Percentiles rank a stretch among this genome's conserved stretches.
phyloP scores from a whole-genome alignment of 2,329 filamentous ascomycete species.

The Xylariaceae sp. region DNA sequence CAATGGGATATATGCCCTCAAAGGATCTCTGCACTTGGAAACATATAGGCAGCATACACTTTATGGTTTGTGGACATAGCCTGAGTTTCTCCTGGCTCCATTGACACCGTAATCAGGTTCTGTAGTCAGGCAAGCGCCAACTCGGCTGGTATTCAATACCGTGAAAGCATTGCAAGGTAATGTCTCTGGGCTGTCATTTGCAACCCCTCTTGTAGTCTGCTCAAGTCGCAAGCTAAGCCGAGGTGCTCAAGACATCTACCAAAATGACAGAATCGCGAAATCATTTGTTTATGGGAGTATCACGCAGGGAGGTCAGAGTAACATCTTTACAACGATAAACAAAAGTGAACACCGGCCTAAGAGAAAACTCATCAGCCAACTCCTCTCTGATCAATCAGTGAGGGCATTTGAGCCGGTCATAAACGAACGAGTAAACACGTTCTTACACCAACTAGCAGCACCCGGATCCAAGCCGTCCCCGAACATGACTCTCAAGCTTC shows the following conservation, averaged over 20 bases:
- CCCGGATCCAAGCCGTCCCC: slow-evolving; percentile 1
- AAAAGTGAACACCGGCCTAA: slow-evolving; percentile 11
- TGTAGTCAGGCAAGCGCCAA: slow-evolving; percentile 14
- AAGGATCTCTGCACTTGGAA: not conserved
- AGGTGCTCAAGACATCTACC: slow-evolving; percentile 12
- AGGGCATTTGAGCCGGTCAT: slow-evolving; percentile 15
- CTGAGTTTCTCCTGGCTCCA: not conserved
- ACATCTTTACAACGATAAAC: slow-evolving; percentile 9
- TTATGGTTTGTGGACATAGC: not conserved
- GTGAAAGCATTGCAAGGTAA: slow-evolving; percentile 11
- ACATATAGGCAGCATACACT: not conserved
- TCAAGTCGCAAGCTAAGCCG: not conserved
- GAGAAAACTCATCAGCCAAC: slow-evolving; percentile 15
- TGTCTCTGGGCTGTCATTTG: not conserved
- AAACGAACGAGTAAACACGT: slow-evolving; percentile 15
- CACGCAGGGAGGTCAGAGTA: slow-evolving; percentile 2
- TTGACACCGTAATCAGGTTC: slow-evolving; percentile 2
- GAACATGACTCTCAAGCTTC: slow-evolving; percentile 7
- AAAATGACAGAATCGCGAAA: slow-evolving; percentile 16
- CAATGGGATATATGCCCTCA: not conserved
- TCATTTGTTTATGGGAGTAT: slow-evolving; percentile 8
- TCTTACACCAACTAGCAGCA: slow-evolving; percentile 4
- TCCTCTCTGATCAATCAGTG: slow-evolving; percentile 13
- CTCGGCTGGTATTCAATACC: slow-evolving; percentile 19
- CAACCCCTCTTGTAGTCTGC: too few species aligned